Base-by-base conservation (phyloP, 345 rosid species). In the Lepidium sativum region DNA sequence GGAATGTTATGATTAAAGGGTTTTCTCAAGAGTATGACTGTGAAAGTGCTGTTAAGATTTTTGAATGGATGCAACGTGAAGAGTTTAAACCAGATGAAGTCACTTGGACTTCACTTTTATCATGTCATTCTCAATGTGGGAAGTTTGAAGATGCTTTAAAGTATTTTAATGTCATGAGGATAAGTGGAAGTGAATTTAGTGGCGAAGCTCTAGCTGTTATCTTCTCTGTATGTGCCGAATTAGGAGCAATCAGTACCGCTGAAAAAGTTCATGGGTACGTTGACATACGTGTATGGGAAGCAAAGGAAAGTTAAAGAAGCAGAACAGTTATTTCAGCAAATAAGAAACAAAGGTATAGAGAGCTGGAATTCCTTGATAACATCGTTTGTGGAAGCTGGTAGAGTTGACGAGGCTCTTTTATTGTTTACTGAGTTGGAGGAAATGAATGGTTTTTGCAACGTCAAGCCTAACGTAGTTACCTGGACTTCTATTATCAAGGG, bases 301-400 rank as follows among this genome's bases (percentile, higher is more conserved):
- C 72, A 56, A 57, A 87, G 83, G 60, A 61, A 71, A 39, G 65
- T 80, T 29, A 63, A 75, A 14, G 79, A 75, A 14, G 83, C 91
- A 12, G 49, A 68, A 1, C 70, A 53, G 12, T 45, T 85, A 78
- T 83, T 82, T 62, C 12, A 55, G 47, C 71, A 73, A 13, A 82
- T 82, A 49, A 49, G 81, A 60, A 68, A 75, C 56, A 81, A 71
- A 80, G 80, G 70, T 60, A 61, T 75, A 55, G 84, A 82, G 48
- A 86, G 87, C 72, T 85, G 89, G 95, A 89, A 85, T 70, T 65
- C 86, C 25, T 63, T 89, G 69, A 83, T 81, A 66, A 83, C 88
- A 16, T 80, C 86, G 45, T 80, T 75, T 17, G 81, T 75, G 3
- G 86, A 85, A 71, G 74, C 82, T 70, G 86, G 89, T 62, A 54